phyloP scores from a whole-genome alignment of 1,284 basidiomycete species.

The Ustilago sp. region DNA sequence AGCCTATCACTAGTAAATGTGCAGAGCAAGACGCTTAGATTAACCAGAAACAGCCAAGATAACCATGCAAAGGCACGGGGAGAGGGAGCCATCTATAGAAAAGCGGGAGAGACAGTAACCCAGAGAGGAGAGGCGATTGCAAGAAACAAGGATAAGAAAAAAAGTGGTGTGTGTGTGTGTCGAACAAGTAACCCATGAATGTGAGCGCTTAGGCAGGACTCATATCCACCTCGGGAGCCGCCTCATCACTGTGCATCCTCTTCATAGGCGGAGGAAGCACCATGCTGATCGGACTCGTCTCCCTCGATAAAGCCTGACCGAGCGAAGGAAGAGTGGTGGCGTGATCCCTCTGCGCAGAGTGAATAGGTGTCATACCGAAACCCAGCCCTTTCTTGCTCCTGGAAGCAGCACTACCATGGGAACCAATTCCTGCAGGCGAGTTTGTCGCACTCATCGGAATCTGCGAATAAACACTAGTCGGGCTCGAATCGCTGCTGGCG shows the following conservation, averaged over 20 bases:
- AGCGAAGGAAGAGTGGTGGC: conserved; percentile 39
- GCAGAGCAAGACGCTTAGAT: conserved; percentile 1
- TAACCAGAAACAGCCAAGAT: conserved; percentile 2
- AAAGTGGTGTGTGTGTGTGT: conserved; percentile 10
- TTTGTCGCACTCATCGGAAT: conserved; percentile 37
- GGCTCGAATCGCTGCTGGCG: conserved; percentile 49
- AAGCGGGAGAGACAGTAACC: neutral
- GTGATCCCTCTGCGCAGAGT: conserved; percentile 39
- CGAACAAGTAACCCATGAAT: neutral
- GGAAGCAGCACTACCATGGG: conserved; percentile 11
- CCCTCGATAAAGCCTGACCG: conserved; percentile 44
- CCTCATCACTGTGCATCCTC: conserved; percentile 26
- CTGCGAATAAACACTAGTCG: conserved; percentile 46
- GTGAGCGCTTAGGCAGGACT: conserved; percentile 22
- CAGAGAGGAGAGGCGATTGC: conserved; percentile 1
- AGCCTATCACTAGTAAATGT: neutral
- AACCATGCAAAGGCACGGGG: neutral
- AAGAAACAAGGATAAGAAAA: neutral
- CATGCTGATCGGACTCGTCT: conserved; percentile 47
- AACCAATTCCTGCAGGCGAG: conserved; percentile 41
- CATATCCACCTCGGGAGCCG: conserved; percentile 47
- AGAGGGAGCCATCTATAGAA: conserved; percentile 5
- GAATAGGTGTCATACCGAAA: conserved; percentile 53
- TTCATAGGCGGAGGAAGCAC: conserved; percentile 50
- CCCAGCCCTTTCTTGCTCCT: conserved; percentile 32